Base-by-base conservation (phyloP, 2,329 filamentous ascomycete genomes). In the Aspergillus calidoustus region DNA sequence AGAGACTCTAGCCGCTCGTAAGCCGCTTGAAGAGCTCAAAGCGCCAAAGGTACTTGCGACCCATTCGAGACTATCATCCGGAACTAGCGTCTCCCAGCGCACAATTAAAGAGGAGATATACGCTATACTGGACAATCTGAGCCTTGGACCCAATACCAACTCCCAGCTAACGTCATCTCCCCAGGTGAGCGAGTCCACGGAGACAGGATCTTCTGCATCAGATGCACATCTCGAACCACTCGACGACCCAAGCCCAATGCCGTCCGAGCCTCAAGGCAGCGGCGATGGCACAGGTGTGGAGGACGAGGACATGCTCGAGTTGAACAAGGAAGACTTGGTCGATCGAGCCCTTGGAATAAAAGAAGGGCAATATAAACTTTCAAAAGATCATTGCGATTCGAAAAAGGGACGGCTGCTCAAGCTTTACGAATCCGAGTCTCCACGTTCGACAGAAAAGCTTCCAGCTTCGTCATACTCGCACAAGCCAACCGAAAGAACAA, bases 111-210 rank as follows among this genome's bases (percentile, higher is more conserved):
- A 61, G 30, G 46, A 61, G 23, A 58, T 61, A 44, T 61, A 48
- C 30, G 59, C 54, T 9, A 54, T 61, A 7, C 48, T 61, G 22
- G 55, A 54, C 25, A 61, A 57, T 38, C 54, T 61, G 46, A 54
- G 44, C n/a, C 1, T 22, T 34, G 34, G 41, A 23, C 15, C 54
- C 31, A 31, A 43, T 9, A 34, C 30, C 34, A 17, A 51, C 23
- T 1, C 30, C 23, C 38, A 47, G 22, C 28, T 15, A 28, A 47
- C 46, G 4, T 19, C 53, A 25, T 28, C 31, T 23, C 3, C 22
- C 19, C 49, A 46, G n/a, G 15, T 8, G 2, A 46, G 19, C 22
- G 43, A 19, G 19, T 43, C 25, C 15, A 34, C 15, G 28, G n/a
- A 57, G 47, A 38, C n/a, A 41, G 31, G 9, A 19, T 23, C 17